Evolutionary conservation across 164 flowering plant species (phyloP).

Genomic region (Akebia trifoliata): DNA sequence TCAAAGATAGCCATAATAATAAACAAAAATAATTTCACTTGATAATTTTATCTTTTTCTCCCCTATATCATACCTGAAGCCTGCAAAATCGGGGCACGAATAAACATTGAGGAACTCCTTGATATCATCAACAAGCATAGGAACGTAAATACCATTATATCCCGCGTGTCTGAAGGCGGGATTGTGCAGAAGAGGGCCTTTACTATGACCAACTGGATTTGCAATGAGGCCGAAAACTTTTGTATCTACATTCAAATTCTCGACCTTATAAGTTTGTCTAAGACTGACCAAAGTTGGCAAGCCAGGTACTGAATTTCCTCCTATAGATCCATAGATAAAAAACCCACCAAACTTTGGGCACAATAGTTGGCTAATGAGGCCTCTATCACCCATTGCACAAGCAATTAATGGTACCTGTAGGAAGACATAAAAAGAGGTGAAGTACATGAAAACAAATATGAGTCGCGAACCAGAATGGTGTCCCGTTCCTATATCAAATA

Average conservation of each 20-base stretch:
- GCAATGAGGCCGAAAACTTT: constrained; percentile 48
- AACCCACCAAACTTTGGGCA: constrained; percentile 48
- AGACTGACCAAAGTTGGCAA: constrained; percentile 39
- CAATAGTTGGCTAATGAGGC: constrained; percentile 46
- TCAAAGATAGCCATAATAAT: background rate
- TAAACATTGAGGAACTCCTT: constrained; percentile 35
- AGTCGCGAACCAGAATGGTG: no score
- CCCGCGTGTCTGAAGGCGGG: constrained; percentile 39
- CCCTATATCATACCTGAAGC: constrained; percentile 33
- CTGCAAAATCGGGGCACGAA: constrained; percentile 39
- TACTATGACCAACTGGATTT: constrained; percentile 57
- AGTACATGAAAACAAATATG: background rate
- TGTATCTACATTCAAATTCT: constrained; percentile 30
- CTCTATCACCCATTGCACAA: constrained; percentile 42
- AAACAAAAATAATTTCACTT: background rate
- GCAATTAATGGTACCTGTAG: constrained; percentile 49
- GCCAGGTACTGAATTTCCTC: constrained; percentile 35
- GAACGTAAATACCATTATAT: constrained; percentile 46
- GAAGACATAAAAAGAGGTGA: constrained; percentile 2
- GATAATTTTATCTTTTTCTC: background rate
- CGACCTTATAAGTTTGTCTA: constrained; percentile 31
- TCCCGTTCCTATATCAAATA: no score
- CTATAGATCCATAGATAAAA: constrained; percentile 36
- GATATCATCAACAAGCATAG: constrained; percentile 43
- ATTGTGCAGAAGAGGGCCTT: constrained; percentile 50